Conservation (phyloP, 202 grass and related monocot genomes). For the Brachypodium distachyon region DNA sequence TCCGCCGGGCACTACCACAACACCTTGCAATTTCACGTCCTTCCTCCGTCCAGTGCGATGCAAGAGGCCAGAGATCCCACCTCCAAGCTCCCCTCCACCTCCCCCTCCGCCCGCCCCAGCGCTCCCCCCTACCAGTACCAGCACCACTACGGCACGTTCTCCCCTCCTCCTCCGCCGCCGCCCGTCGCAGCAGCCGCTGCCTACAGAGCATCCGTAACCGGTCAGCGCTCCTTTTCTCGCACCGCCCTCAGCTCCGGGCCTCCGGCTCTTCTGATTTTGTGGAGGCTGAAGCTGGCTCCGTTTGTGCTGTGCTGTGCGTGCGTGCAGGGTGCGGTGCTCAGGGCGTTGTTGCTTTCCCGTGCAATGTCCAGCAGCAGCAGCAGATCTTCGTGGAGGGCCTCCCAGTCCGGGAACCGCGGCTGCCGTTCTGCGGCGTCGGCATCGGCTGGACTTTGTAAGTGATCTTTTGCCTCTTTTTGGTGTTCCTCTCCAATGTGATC, state of each 20-base stretch:
- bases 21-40: not conserved
- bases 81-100: not conserved
- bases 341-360: constrained; percentile 11
- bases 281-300: not conserved
- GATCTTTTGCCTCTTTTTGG: not conserved
- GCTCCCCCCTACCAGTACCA: not conserved
- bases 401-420: constrained; percentile 25
- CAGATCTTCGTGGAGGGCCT: constrained; percentile 40
- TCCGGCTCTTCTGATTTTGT: not conserved
- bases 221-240: not conserved
- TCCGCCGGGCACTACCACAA: not conserved
- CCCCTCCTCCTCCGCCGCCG: not conserved
- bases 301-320: not conserved
- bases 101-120: not conserved
- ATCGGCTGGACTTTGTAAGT: constrained; percentile 60
- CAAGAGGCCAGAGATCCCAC: not conserved
- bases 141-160: constrained; percentile 35
- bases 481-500: not conserved
- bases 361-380: constrained; percentile 26
- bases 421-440: constrained; percentile 55
- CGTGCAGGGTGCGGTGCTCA: not conserved
- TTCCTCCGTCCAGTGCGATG: constrained; percentile 1
- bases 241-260: not conserved
- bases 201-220: not conserved
- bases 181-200: not conserved